Conservation (phyloP, 257 asterid species). For the Leonotis leonurus region DNA sequence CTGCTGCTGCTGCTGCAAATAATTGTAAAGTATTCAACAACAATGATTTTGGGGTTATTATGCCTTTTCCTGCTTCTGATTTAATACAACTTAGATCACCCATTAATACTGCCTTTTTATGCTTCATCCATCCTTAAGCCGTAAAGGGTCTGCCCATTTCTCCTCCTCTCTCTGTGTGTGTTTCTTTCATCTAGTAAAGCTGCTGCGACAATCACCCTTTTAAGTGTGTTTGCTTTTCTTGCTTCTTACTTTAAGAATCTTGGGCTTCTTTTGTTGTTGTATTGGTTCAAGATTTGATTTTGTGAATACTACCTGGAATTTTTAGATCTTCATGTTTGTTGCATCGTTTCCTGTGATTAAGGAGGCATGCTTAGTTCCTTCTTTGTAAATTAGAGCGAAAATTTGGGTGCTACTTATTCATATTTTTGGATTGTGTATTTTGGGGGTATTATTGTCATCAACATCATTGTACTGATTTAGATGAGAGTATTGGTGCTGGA, state of each 20-base stretch:
- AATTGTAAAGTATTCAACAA: background rate
- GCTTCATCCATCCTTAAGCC: constrained; percentile 16
- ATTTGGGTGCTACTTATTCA: background rate
- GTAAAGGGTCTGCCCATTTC: constrained; percentile 26
- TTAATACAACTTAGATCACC: constrained; percentile 19
- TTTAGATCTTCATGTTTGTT: constrained; percentile 19
- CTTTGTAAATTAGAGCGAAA: background rate
- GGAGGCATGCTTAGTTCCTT: too few relatives aligned
- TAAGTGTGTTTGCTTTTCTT: background rate
- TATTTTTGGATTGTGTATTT: constrained; percentile 10
- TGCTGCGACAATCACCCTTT: constrained; percentile 5
- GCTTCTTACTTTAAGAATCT: background rate
- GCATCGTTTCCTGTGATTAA: background rate
- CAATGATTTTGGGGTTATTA: constrained; percentile 9
- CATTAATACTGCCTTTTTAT: constrained; percentile 17
- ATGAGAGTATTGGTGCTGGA: too few relatives aligned
- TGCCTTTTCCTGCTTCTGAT: background rate
- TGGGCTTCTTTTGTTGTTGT: background rate
- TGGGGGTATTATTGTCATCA: constrained; percentile 4
- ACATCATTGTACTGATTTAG: too few relatives aligned
- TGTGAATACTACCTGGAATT: constrained; percentile 12
- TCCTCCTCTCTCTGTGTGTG: constrained; percentile 2
- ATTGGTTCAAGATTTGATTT: background rate
- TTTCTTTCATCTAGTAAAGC: background rate
- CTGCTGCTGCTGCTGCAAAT: too few relatives aligned